Conservation (phyloP, 179 eudicot species). For the Drosera spatulata region DNA sequence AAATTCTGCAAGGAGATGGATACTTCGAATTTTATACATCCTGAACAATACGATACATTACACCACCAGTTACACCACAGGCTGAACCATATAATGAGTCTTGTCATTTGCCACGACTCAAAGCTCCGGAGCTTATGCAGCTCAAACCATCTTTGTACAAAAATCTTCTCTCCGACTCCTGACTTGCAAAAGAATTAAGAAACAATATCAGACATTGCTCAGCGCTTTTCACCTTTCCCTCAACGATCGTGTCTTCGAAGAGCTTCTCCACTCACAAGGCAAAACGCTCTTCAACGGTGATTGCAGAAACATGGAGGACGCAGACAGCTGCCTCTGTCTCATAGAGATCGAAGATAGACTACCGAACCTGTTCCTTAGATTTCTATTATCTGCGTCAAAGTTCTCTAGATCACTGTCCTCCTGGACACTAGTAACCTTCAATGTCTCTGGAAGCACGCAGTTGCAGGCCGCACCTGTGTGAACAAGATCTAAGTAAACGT, state of each 20-base stretch:
- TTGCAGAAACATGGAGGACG: constrained; percentile 58
- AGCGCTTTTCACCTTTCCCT: constrained; percentile 18
- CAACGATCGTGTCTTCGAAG: constrained; percentile 28
- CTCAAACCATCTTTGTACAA: no score
- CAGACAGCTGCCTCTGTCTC: constrained; percentile 61
- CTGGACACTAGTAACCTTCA: constrained; percentile 36
- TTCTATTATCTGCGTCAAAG: constrained; percentile 46
- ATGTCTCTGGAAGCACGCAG: constrained; percentile 72
- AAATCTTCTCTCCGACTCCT: no score
- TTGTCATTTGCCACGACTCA: no score
- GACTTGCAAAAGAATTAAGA: no score
- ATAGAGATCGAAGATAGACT: constrained; percentile 46
- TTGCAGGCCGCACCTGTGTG: constrained; percentile 59
- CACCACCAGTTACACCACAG: no score
- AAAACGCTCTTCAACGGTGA: constrained; percentile 73
- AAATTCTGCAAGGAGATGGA: no score
- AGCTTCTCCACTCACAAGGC: constrained; percentile 38
- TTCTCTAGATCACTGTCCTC: constrained; percentile 35
- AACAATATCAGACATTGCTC: no score
- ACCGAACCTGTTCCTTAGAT: constrained; percentile 23
- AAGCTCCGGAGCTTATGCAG: no score
- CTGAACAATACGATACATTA: no score
- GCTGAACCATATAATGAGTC: no score
- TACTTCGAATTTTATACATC: no score
- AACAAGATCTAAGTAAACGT: background rate